Evolutionary conservation across 108 stramenopile genomes (phyloP).

Genomic region (Skeletonema costatum): DNA sequence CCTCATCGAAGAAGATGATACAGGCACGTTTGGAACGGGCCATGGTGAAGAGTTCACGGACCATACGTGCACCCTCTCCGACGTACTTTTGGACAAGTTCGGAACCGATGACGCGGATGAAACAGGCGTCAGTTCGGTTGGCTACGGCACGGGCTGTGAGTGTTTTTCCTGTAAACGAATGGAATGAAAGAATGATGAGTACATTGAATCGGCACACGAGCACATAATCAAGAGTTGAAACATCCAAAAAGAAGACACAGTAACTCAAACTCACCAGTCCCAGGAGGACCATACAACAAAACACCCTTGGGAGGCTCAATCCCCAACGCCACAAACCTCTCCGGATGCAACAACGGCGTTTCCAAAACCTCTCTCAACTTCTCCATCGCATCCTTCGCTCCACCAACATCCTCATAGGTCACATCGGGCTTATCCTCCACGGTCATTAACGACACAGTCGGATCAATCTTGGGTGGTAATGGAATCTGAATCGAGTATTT

Average conservation of each 20-base stretch:
- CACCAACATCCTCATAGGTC: slow-evolving; percentile 99
- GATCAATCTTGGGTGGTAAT: slow-evolving; percentile 99
- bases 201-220: neutral
- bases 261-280: slow-evolving; percentile 49
- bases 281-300: slow-evolving; percentile 86
- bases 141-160: slow-evolving; percentile 97
- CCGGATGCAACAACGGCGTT: slow-evolving; percentile 66
- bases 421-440: slow-evolving; percentile 99
- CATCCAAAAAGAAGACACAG: neutral
- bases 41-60: slow-evolving; percentile 98
- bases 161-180: slow-evolving; percentile 87
- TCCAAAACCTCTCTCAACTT: slow-evolving; percentile 88
- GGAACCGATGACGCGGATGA: slow-evolving; percentile 95
- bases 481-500: slow-evolving; percentile 99
- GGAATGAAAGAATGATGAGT: no score
- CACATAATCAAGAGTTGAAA: neutral
- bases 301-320: slow-evolving; percentile 83
- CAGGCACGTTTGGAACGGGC: slow-evolving; percentile 97
- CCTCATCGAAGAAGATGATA: slow-evolving; percentile 98
- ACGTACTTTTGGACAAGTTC: slow-evolving; percentile 97
- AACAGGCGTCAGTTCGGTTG: slow-evolving; percentile 94
- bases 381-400: slow-evolving; percentile 97
- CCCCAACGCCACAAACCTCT: slow-evolving; percentile 63
- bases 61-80: slow-evolving; percentile 99
- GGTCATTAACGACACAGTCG: slow-evolving; percentile 98